These are phyloP conservation scores for Curvularia eragrostidis DNA, from an alignment of 2,329 filamentous ascomycete species.

Conservation along the genomic window DNA sequence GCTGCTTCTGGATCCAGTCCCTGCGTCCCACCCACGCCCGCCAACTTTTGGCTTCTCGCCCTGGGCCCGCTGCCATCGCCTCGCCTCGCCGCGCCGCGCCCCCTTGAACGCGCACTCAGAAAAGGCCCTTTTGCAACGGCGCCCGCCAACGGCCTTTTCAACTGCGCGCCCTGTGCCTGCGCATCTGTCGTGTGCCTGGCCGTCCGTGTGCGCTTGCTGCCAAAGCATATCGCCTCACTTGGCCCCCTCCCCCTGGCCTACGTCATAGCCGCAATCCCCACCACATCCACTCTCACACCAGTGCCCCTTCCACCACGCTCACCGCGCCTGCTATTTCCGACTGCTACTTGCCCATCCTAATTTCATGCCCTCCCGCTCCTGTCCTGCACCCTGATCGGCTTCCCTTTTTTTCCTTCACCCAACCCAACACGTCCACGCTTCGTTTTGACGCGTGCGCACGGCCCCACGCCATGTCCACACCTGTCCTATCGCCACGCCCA, in stretches of 20 bases:
- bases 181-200: constrained; percentile 8
- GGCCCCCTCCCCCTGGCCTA: constrained; percentile 3
- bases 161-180: constrained; percentile 12
- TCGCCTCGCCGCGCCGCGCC: too few relatives aligned
- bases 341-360: constrained; percentile 13
- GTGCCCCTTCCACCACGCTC: not conserved
- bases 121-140: constrained; percentile 4
- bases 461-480: constrained; percentile 42
- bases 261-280: constrained; percentile 20
- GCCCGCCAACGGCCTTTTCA: not conserved
- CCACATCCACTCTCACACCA: constrained; percentile 7
- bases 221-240: constrained; percentile 12
- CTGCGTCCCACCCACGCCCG: constrained; percentile 5
- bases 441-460: constrained; percentile 17
- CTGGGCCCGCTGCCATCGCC: too few relatives aligned
- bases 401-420: constrained; percentile 3
- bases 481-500: constrained; percentile 43
- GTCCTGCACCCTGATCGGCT: constrained; percentile 16
- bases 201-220: not conserved
- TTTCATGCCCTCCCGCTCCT: constrained; percentile 35
- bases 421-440: constrained; percentile 22
- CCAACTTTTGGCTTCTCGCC: constrained; percentile 3
- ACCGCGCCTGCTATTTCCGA: not conserved
- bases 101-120: too few relatives aligned
- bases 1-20: constrained; percentile 9